Evolutionary conservation across 2,329 filamentous ascomycete species (phyloP).

Genomic region (Drechmeria coniospora): DNA sequence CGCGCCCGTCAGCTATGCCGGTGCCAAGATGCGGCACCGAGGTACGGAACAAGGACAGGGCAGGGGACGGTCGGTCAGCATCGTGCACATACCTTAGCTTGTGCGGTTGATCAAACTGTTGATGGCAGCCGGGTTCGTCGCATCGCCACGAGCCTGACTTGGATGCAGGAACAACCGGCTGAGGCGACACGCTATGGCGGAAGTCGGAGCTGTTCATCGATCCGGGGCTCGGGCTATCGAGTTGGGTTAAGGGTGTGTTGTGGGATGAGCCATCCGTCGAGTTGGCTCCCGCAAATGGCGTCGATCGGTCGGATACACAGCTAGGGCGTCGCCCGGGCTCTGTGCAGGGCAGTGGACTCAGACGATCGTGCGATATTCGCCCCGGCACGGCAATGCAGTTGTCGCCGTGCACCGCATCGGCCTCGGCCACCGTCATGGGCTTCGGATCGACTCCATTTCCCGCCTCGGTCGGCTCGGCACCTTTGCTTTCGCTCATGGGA

Average conservation of each 20-base stretch:
- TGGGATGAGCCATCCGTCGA: slow-evolving; percentile 25
- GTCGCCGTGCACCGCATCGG: too few species aligned
- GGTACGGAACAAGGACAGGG: slow-evolving; percentile 8
- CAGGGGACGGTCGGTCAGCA: too few species aligned
- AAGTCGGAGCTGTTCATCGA: slow-evolving; percentile 21
- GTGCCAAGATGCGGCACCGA: background rate
- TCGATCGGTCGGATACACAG: slow-evolving; percentile 25
- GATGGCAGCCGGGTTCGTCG: slow-evolving; percentile 21
- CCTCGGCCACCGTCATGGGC: too few species aligned
- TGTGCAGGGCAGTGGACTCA: slow-evolving; percentile 9
- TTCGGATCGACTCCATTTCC: too few species aligned
- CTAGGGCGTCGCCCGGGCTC: slow-evolving; percentile 14
- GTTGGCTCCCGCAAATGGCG: slow-evolving; percentile 21
- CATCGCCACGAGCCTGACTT: slow-evolving; percentile 16
- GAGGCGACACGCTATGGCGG: slow-evolving; percentile 21
- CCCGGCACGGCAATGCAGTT: slow-evolving; percentile 9
- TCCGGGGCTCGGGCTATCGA: slow-evolving; percentile 25
- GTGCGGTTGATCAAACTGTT: slow-evolving; percentile 40
- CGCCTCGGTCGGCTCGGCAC: too few species aligned
- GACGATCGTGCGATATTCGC: slow-evolving; percentile 10
- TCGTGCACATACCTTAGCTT: slow-evolving; percentile 43
- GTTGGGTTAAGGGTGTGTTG: slow-evolving; percentile 31
- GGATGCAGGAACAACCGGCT: slow-evolving; percentile 13
- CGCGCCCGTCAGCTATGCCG: background rate
- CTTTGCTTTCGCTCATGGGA: too few species aligned